Conservation (phyloP, 139 green algal genomes). For the Tetradesmus lagerheimii region DNA sequence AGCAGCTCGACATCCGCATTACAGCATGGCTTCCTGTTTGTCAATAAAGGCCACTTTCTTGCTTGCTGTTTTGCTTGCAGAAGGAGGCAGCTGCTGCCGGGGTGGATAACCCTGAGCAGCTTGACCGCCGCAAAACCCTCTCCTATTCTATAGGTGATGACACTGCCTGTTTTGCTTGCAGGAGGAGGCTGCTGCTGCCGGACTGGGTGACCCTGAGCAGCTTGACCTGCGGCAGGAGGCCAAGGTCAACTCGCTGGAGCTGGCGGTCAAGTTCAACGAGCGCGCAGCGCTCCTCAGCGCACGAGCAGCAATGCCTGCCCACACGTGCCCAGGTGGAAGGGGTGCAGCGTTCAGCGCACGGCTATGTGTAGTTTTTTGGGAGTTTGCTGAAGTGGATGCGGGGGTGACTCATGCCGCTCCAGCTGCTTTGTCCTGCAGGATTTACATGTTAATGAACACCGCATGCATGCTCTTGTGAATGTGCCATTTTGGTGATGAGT, state of each 20-base stretch:
- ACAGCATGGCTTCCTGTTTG: no score
- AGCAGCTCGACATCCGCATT: no score
- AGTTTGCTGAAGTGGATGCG: neutral
- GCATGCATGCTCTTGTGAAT: no score
- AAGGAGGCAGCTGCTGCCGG: no score
- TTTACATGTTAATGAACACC: no score
- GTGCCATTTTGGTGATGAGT: no score
- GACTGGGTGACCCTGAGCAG: constrained; percentile 42
- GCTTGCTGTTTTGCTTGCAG: no score
- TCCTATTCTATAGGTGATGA: no score
- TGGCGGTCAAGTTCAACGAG: constrained; percentile 56
- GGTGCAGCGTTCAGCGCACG: neutral
- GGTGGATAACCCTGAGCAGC: no score
- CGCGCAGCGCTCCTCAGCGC: constrained; percentile 52
- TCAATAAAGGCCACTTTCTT: no score
- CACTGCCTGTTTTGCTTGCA: constrained; percentile 39
- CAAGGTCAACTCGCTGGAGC: constrained; percentile 48
- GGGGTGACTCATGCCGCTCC: constrained; percentile 16
- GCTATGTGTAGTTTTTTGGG: no score
- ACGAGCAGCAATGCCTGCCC: constrained; percentile 53
- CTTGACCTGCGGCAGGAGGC: constrained; percentile 51
- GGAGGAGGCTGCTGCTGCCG: constrained; percentile 30
- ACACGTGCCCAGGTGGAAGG: constrained; percentile 60
- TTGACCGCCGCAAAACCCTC: no score
- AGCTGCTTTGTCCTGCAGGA: neutral